Evolutionary conservation across 1,284 basidiomycete species (phyloP).

Genomic region (Naganishia albida): DNA sequence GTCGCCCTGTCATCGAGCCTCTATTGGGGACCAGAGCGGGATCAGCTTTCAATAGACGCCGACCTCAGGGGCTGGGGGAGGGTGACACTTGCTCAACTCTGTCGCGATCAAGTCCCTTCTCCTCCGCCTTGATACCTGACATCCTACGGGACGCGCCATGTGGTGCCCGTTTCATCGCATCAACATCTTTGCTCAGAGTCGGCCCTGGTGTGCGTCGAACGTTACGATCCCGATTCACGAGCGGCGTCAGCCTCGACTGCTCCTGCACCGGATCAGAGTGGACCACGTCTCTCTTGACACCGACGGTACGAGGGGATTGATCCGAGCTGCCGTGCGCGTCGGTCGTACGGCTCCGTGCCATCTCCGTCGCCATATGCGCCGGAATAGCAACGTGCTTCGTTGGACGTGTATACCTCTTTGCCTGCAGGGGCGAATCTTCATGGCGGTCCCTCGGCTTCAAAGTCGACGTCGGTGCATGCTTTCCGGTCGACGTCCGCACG

Average conservation of each 20-base stretch:
- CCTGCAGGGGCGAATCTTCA: neutral
- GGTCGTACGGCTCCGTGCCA: constrained; percentile 16
- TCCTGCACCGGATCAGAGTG: constrained; percentile 4
- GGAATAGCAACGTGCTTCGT: constrained; percentile 13
- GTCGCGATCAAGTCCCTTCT: neutral
- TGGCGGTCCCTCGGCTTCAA: neutral
- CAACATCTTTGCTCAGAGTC: neutral
- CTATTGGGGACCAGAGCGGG: neutral
- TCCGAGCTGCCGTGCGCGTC: neutral
- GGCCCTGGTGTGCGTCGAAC: neutral
- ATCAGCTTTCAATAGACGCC: neutral
- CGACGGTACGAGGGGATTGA: neutral
- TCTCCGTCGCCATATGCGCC: constrained; percentile 20
- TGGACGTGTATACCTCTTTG: neutral
- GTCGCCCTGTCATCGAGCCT: constrained; percentile 41
- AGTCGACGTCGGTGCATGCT: neutral
- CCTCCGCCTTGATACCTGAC: neutral
- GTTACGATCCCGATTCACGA: constrained; percentile 10
- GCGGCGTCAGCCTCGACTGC: neutral
- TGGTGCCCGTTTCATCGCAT: too few relatives aligned
- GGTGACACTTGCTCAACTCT: neutral
- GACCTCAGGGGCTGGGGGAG: too few relatives aligned
- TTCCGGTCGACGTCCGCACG: neutral
- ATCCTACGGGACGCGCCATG: neutral
- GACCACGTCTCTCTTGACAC: neutral